phyloP scores from a whole-genome alignment of 2,329 filamentous ascomycete genomes.

The Diaporthe ampelina region DNA sequence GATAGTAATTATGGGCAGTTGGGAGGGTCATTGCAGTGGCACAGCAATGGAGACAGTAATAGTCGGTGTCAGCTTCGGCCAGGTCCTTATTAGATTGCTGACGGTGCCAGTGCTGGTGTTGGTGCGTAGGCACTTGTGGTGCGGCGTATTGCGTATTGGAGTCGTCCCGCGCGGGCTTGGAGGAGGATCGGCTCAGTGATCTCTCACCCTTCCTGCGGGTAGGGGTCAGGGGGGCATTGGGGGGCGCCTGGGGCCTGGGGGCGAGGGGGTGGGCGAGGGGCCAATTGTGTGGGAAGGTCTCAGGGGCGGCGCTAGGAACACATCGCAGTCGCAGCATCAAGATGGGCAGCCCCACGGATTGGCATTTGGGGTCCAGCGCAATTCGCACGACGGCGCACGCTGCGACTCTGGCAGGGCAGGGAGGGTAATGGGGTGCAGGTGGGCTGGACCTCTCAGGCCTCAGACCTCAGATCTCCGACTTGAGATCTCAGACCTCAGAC shows the following conservation, averaged over 20 bases:
- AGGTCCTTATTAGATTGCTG: constrained; percentile 26
- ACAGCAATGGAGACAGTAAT: constrained; percentile 26
- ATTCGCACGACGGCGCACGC: constrained; percentile 5
- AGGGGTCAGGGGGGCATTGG: constrained; percentile 9
- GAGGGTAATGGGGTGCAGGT: no score
- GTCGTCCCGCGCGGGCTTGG: not conserved
- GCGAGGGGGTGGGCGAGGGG: not conserved
- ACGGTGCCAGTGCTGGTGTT: constrained; percentile 18
- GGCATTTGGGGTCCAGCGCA: constrained; percentile 32
- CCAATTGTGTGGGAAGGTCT: constrained; percentile 25
- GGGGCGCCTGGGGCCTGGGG: not conserved
- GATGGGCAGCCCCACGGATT: constrained; percentile 31
- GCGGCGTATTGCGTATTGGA: constrained; percentile 33
- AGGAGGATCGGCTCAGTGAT: constrained; percentile 28
- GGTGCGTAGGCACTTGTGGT: not conserved
- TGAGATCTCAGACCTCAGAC: not conserved
- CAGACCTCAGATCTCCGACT: not conserved
- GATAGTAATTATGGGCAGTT: constrained; percentile 24
- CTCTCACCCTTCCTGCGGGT: constrained; percentile 19
- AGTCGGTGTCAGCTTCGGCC: constrained; percentile 25
- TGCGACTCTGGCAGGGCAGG: constrained; percentile 13
- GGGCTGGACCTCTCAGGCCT: constrained; percentile 12
- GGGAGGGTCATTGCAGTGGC: constrained; percentile 32
- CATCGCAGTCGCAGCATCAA: constrained; percentile 32
- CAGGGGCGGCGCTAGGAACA: constrained; percentile 39